A percentile compares a stretch with the other conserved stretches of the same genome.
Evolutionary conservation across 2,329 filamentous ascomycete species (phyloP).

Genomic region (Beauveria varroae): DNA sequence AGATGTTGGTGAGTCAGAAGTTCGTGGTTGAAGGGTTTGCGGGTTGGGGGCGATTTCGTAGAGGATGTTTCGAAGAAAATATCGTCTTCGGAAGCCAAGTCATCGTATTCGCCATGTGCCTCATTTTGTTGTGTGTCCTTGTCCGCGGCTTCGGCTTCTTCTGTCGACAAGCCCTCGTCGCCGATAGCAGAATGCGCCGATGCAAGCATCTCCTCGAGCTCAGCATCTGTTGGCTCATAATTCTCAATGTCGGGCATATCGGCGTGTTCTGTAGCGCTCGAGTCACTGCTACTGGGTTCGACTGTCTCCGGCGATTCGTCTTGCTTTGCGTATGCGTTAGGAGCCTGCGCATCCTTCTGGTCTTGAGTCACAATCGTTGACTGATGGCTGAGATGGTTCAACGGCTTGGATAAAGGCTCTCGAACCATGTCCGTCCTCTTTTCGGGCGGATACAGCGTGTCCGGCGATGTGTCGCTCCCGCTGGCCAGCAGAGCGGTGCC

Average conservation of each 20-base stretch:
- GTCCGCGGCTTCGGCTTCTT: neutral
- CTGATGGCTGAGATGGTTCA: neutral
- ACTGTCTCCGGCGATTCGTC: neutral
- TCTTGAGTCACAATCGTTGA: neutral
- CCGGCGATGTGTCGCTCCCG: neutral
- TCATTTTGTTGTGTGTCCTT: neutral
- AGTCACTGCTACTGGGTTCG: neutral
- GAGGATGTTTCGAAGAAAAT: neutral
- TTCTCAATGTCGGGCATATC: constrained; percentile 6
- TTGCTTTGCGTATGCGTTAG: neutral
- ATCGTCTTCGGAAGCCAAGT: constrained; percentile 6
- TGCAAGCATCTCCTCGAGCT: neutral
- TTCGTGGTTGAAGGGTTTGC: constrained; percentile 16
- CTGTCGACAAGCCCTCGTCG: neutral
- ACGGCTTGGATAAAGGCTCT: neutral
- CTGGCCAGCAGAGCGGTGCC: neutral
- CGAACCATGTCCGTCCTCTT: constrained; percentile 20
- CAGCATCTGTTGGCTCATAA: constrained; percentile 6
- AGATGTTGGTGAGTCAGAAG: constrained; percentile 24
- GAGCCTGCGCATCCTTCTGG: neutral
- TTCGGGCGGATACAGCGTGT: constrained; percentile 14
- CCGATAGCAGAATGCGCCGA: neutral
- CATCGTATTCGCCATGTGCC: neutral
- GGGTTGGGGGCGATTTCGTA: neutral
- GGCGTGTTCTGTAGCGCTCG: neutral